Evolutionary conservation across 257 asterid genomes (phyloP), one percentile per base, ranked within the genome.

Genomic region (Solanum acaule): DNA sequence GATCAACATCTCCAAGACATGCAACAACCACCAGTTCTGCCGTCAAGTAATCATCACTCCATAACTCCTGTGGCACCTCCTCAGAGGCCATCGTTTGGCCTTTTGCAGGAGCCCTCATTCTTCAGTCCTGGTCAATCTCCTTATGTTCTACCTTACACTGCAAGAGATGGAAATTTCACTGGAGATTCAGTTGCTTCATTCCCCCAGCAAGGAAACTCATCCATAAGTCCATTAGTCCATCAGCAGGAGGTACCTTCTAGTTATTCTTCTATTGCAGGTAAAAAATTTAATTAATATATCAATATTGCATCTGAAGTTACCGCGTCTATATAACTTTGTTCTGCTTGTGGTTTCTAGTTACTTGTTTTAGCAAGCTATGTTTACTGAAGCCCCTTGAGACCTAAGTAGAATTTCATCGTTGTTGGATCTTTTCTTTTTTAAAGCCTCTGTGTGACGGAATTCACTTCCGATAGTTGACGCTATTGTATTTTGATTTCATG

Each of bases 191-290:
- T 87, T 87, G 88, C 93, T 88, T 88, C 93, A n/a, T 93, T 87
- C 88, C 90, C 89, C 73, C 95, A 90, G 86, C 93, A 87, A 83
- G 95, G 93, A 87, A 93, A 90, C 86, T 92, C 95, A 65, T 92
- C 98, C 85, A 89, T 91, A 84, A 94, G 91, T 89, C 92, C 97
- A 92, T 89, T 93, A 71, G 93, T 91, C 93, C 97, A 92, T 93
- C 99, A 91, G 99, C 99, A 95, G 99, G 99, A 97, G 99, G 99
- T 97, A 97, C 97, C 99, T 97, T 97, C 98, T 97, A 96, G 99
- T 97, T 97, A 97, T 97, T 94, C 99, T 96, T 95, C 99, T 95
- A 92, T 93, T 93, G 90, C 98, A 97, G 99, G 99, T 97, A 97
- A 97, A 93, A 92, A 86, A 90, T 90, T 91, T 89, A 92, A 84